Base-by-base conservation (phyloP, 192 early-diverging fungal genomes). In the Coemansia sp. region DNA sequence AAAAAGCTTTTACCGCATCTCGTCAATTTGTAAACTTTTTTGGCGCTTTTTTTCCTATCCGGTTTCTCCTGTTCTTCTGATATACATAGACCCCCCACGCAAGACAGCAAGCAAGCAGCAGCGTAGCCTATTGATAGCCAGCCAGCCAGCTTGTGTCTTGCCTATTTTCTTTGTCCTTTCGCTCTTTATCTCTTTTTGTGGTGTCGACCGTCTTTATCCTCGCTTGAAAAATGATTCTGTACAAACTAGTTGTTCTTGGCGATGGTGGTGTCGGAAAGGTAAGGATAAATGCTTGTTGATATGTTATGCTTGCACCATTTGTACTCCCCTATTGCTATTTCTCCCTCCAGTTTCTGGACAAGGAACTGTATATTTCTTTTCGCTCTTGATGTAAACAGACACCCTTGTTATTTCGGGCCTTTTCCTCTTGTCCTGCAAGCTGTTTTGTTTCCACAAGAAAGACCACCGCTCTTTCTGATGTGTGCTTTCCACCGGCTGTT, bases 231-330 rank as follows among this genome's bases (percentile, higher is more conserved):
- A 95, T 97, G 94, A 93, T 93, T 87, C 90, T 95, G 77, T 97
- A 95, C 85, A 97, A 97, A 83, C 84, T 97, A 48, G 95, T 96
- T 64, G 94, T 96, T 65, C 86, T 95, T 40, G 94, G 94, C 53
- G 94, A 93, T 72, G 93, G 95, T 86, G 92, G 91, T 89, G 92
- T 96, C 65, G 93, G 93, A 70, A 95, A 95, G 90, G 93, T 94
- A 88, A 60, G 85, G 69, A 40, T 52, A 56, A 53, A 63, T 4
- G 2, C 47, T 48, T 11, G 1, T 48, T 11, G 1, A n/a, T 48
- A 48, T 48, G n/a, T 4, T 5, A 3, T 48, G 11, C 47, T n/a
- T 1, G n/a, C 11, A n/a, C 12, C 47, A 3, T n/a, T 48, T 48
- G 47, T 48, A 15, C n/a, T 48, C 3, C 5, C 6, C n/a, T 32